Evolutionary conservation across 2,329 filamentous ascomycete genomes (phyloP), one percentile per base, ranked within the genome.

Genomic region (Pestalotiopsis sp.): DNA sequence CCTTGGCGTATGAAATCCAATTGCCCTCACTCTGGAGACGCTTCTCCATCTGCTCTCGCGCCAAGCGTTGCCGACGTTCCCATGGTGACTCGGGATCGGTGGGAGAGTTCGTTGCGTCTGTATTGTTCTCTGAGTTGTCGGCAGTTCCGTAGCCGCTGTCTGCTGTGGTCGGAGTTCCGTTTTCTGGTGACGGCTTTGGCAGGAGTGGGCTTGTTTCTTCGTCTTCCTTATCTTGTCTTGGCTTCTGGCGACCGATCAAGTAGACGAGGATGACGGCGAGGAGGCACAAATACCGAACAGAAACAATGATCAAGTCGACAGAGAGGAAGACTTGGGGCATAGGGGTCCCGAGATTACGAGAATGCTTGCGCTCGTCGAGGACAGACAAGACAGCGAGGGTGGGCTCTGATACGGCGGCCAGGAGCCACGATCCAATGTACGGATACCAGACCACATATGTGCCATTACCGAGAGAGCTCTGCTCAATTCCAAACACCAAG

Each of bases 1-100:
- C 88, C 75, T 91, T 93, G 35, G 90, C 83, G 74, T 96, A 96
- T 57, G 88, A 87, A 71, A 92, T 85, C 92, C 92, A 95, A 70
- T 89, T 93, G 1, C 92, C 92, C 68, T 91, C 88, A 70, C 91
- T 88, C 75, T 91, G 85, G n/a, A 94, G 83, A 2, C 90, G 87
- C 78, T 93, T 91, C 70, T 89, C 82, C 82, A 88, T 90, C 70
- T 80, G 86, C 77, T 85, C 89, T 75, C 81, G 86, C 62, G 80
- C 86, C 75, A 83, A 83, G 55, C 86, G 82, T 74, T 86, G 81
- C 61, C 78, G 83, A 68, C 80, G 85, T 75, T 84, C 85, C 84
- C 81, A 90, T 57, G 76, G 85, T 73, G 79, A 88, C 72, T 91
- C 88, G 1, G 81, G 78, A 17, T 78, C 65, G 80, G 79, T 64